Base-by-base conservation (phyloP, 2,329 filamentous ascomycete genomes). In the Curvularia verruculosa region DNA sequence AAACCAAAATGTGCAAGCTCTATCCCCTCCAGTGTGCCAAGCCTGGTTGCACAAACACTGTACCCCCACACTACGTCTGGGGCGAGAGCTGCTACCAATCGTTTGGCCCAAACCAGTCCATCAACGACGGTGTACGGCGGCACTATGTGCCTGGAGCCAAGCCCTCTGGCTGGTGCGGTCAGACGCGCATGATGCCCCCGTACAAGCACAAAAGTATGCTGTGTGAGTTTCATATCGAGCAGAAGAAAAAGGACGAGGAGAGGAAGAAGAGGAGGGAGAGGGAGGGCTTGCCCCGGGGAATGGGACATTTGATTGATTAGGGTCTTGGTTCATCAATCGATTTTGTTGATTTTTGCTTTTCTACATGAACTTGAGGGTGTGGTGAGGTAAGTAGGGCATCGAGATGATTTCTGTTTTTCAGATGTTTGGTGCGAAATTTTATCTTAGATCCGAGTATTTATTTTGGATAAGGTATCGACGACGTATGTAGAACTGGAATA, bases 61-160 rank as follows among this genome's bases (percentile, higher is more conserved):
- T 46, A 18, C 44, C 44, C 9, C 44, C 44, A 12, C 44, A 46
- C 28, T 46, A 34, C 5, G 31, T 46, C 18, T 46, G 44, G 44
- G 44, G 44, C 28, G 44, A 46, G 7, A 21, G 26, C 18, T 46
- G 44, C 44, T 31, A 46, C 28, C 44, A 34, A 19, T 26, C 40
- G 3, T 24, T 24, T 18, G 34, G 34, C 2, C 34, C 34, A 2
- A 36, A n/a, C 15, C 2, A 15, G 13, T n/a, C 34, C 6, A 36
- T 36, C 13, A 23, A 43, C 19, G 40, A 26, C 23, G 40, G 40
- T 8, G 40, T 43, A 4, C 21, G 24, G 8, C 4, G 40, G 6
- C 40, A 43, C 15, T 46, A 46, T 9, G 28, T 31, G 6, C 9
- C 28, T 34, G 28, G 44, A 1, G 19, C 19, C 5, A 46, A 46